These are phyloP conservation scores for Teunomyces funiuensis DNA, from an alignment of 805 yeast genomes.

Conservation along the genomic window DNA sequence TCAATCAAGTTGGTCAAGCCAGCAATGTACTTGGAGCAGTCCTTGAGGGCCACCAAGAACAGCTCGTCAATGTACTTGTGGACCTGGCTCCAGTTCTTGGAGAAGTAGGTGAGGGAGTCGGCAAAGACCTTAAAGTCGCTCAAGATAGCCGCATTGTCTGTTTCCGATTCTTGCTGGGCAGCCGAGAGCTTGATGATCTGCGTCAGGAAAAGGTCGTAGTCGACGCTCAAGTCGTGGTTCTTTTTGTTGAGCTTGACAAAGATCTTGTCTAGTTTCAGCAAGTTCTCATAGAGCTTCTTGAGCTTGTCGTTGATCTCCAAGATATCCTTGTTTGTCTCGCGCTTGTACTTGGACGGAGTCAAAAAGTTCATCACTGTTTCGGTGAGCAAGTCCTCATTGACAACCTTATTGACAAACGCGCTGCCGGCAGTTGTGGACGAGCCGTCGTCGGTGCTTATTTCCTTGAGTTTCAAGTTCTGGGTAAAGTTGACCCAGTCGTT, in stretches of 20 bases:
- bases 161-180: slow-evolving; percentile 38
- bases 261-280: slow-evolving; percentile 73
- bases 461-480: slow-evolving; percentile 47
- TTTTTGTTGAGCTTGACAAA: slow-evolving; percentile 70
- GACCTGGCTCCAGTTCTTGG: slow-evolving; percentile 41
- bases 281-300: slow-evolving; percentile 80
- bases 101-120: slow-evolving; percentile 35
- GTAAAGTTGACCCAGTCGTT: slow-evolving; percentile 73
- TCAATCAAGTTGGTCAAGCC: slow-evolving; percentile 60
- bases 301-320: slow-evolving; percentile 71
- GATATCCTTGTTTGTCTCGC: slow-evolving; percentile 71
- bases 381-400: slow-evolving; percentile 75
- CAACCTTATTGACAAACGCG: slow-evolving; percentile 36
- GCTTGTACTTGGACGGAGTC: slow-evolving; percentile 60
- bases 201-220: slow-evolving; percentile 66
- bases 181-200: slow-evolving; percentile 69
- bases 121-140: slow-evolving; percentile 38
- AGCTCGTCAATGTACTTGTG: slow-evolving; percentile 67
- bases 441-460: slow-evolving; percentile 15
- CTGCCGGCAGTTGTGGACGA: slow-evolving; percentile 3
- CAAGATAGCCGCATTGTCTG: slow-evolving; percentile 18
- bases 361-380: slow-evolving; percentile 95
- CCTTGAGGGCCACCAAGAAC: slow-evolving; percentile 79
- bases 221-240: slow-evolving; percentile 70
- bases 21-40: slow-evolving; percentile 70